These are phyloP conservation scores for Coccomyxa sp. DNA, from an alignment of 139 green algal genomes.

Conservation along the genomic window DNA sequence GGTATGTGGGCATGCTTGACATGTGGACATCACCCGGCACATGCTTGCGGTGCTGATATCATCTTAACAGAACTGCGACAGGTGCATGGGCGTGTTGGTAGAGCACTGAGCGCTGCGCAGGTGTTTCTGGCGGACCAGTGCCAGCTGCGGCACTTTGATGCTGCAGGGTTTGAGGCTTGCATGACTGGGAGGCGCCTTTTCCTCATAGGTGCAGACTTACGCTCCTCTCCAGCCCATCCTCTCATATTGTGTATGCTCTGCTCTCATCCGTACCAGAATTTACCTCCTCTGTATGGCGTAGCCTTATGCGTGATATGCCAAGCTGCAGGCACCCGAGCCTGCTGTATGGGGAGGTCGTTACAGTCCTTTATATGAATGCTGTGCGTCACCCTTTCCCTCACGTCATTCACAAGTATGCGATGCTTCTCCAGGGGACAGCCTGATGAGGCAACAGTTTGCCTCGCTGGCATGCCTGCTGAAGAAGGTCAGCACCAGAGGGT, in stretches of 20 bases:
- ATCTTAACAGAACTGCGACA: background rate
- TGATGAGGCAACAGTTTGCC: background rate
- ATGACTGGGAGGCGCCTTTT: background rate
- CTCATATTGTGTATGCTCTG: too few relatives aligned
- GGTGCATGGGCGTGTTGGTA: background rate
- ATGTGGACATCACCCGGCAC: background rate
- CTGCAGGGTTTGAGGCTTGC: background rate
- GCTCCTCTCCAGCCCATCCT: too few relatives aligned
- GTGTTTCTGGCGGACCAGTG: constrained; percentile 6
- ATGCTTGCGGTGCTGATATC: background rate
- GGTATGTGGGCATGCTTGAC: background rate
- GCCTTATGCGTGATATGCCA: too few relatives aligned
- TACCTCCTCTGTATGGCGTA: too few relatives aligned
- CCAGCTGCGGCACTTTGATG: background rate
- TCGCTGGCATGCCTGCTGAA: constrained; percentile 2
- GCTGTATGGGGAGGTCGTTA: too few relatives aligned
- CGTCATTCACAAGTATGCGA: too few relatives aligned
- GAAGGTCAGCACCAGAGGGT: background rate
- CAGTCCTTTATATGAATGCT: too few relatives aligned
- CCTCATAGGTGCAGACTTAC: background rate
- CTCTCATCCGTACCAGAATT: too few relatives aligned
- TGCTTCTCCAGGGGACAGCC: background rate
- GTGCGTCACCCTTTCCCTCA: too few relatives aligned
- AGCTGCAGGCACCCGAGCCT: too few relatives aligned
- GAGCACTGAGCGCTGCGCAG: background rate